Evolutionary conservation across 192 early-diverging fungal species (phyloP), one percentile per base, ranked within the genome.

Genomic region (Funneliformis geosporum): DNA sequence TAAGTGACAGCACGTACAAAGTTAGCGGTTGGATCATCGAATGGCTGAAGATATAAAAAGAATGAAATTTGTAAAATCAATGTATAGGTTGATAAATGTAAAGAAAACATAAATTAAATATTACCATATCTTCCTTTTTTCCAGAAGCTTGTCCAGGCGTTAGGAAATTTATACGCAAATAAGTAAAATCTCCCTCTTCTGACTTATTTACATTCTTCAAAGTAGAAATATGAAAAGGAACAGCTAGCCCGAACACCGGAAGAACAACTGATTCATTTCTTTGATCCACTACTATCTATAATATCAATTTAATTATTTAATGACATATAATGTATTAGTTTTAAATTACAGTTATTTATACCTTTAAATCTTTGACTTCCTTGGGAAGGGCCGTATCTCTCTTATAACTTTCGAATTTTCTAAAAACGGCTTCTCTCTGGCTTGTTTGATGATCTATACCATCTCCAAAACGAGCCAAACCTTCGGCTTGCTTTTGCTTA

Each of bases 151-250:
- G 96, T 8, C 96, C 96, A 4, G 98, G 98, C 38, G 96, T 96
- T 21, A 96, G 84, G 85, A 99, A 93, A 82, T 99, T 99, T 79
- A 99, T 90, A 61, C 98, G 94, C 25, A 99, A 84, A 79, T 95
- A 92, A 23, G 94, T 91, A 76, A 89, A 94, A 59, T 96, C 95
- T 67, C 94, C 94, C 87, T 99, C 98, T 71, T 98, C 98, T 66
- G 88, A 92, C 85, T 98, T 98, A 84, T 89, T 92, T 8, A 94
- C 91, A 82, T 95, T 98, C 80, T 99, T 98, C 47, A 99, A 82
- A 2, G 96, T 96, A 14, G 96, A 95, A 74, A 99, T 94, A 83
- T 99, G 98, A 89, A 99, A 98, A 40, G 98, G 98, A 16, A 99
- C 98, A 2, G 97, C 92, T 83, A 95, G 90, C 25, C 97, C 97